Percentiles rank a stretch among this genome's conserved stretches.
Conservation (phyloP, 768 basidiomycete genomes). For the Auriculariales sp. region DNA sequence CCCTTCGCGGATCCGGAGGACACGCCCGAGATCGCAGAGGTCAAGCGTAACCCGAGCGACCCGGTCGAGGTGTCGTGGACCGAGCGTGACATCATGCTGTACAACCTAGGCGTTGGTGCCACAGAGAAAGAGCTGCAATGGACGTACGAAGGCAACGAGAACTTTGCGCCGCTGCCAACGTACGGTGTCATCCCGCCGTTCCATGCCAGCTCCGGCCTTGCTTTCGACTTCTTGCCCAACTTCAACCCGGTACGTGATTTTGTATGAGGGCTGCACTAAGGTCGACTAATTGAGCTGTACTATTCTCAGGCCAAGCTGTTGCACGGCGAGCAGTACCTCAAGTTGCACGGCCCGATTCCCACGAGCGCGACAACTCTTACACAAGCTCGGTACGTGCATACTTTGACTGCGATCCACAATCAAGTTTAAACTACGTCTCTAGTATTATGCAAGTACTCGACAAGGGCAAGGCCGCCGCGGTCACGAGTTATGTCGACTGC, state of each 20-base stretch:
- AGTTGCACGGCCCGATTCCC: constrained; percentile 76
- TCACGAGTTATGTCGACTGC: constrained; percentile 67
- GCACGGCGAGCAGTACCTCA: constrained; percentile 92
- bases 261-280: neutral
- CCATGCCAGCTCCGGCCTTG: constrained; percentile 44
- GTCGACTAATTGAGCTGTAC: neutral
- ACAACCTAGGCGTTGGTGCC: constrained; percentile 91
- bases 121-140: constrained; percentile 85
- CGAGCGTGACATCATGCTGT: constrained; percentile 85
- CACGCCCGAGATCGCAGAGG: constrained; percentile 63
- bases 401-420: neutral
- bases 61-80: constrained; percentile 58
- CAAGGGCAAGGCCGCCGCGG: constrained; percentile 88
- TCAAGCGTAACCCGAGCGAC: constrained; percentile 45
- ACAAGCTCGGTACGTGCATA: constrained; percentile 40
- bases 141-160: constrained; percentile 80
- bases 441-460: constrained; percentile 72
- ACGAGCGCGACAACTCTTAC: constrained; percentile 69
- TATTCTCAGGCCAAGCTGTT: constrained; percentile 74
- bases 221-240: constrained; percentile 84
- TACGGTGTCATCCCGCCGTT: constrained; percentile 95
- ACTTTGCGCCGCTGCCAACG: constrained; percentile 77
- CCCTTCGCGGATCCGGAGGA: constrained; percentile 65
- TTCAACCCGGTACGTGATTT: constrained; percentile 67
- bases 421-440: neutral